Evolutionary conservation across 441 rosid genomes (phyloP), one percentile per base, ranked within the genome.

Genomic region (Gossypium lobatum): DNA sequence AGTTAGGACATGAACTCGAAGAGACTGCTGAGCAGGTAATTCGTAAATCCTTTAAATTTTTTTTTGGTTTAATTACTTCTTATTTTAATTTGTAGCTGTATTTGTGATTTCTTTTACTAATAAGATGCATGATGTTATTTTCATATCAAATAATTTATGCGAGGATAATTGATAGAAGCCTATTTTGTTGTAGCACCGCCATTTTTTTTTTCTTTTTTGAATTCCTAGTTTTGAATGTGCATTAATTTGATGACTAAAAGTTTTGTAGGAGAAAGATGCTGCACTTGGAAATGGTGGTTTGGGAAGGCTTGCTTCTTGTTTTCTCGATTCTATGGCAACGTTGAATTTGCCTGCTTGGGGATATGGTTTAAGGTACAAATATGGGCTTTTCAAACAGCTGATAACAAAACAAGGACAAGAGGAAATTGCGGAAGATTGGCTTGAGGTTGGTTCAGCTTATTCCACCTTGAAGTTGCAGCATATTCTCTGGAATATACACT

Each of bases 251-350:
- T 23, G 26, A 14, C 17, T 50, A n/a, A 63, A 46, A 69, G 55
- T 14, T 80, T 76, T 73, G 31, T 75, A 95, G 99, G 99, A 95
- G 83, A 95, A 91, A 87, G 98, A 95, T 84, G 96, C 98, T 65
- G 99, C 99, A 42, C 89, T 95, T 48, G 99, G 99, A 74, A 95
- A 95, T 83, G 99, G 99, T 77, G 98, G 99, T 76, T 88, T 93
- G 76, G 99, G 99, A 65, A 89, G 99, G 80, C 93, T 95, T 6
- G 99, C 99, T 72, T 95, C 99, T 0, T 95, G 99, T 78, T 95
- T 57, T 84, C 80, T 95, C 74, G 99, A 95, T 76, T 95, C 99
- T 7, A 90, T 95, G 99, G 99, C 99, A 4, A 93, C 98, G 4
- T 70, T 95, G 34, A 91, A 91, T 85, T 83, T 95, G 83, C 99